Evolutionary conservation across 805 yeast species (phyloP), one percentile per base, ranked within the genome.

Genomic region (Monosporozyma aquatica): DNA sequence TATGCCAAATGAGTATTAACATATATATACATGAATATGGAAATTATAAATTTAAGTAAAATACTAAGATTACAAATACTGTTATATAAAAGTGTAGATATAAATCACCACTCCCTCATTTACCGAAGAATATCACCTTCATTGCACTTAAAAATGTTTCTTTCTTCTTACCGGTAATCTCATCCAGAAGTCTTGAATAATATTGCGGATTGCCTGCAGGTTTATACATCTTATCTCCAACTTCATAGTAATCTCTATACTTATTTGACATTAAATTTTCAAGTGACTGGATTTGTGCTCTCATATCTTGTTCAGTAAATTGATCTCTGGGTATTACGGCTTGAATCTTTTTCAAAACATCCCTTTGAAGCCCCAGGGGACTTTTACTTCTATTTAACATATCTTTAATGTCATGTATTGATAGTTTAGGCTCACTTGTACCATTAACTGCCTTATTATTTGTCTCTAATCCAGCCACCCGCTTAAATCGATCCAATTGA

Each of bases 121-220:
- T 80, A 41, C 95, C 95, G 51, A 82, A 77, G 29, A 83, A 57
- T 24, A 87, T 85, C 15, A 89, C 82, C 61, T 79, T 77, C 59
- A 83, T 54, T 17, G 92, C 94, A 30, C 76, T 65, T 41, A 74
- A 59, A 40, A 81, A 61, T 13, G 75, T 72, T 62, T 84, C 95
- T 59, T 75, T 80, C 54, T 74, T 72, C 53, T 80, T 79, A 20
- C 90, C 89, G 45, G 72, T 69, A 33, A 87, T 72, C 58, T 86
- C 95, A 22, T 72, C 69, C 62, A 81, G 50, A 41, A 87, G 69
- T 54, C 92, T 72, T 32, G 70, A 74, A 55, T 87, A 87, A 57
- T 87, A 87, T 37, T 71, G 61, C 2, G 95, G 87, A 61, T 86
- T 84, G 2, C 95, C 95, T 54, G 80, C 79, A n/a, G 97, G 97